Conservation (phyloP, 371 early-diverging fungal species). For the Mucor indicus region DNA sequence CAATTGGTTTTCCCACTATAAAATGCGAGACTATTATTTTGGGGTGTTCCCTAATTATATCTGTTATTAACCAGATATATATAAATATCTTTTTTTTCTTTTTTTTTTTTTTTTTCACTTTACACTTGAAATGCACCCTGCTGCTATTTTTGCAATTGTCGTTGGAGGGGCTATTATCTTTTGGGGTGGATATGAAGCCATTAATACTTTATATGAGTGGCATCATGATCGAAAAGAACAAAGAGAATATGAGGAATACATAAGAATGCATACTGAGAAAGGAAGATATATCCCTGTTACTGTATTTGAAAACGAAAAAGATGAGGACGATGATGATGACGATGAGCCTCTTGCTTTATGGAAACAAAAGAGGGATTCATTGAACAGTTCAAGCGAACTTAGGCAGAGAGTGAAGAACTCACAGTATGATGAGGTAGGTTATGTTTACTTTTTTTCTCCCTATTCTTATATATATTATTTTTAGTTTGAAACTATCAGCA, state of each 20-base stretch:
- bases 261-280: slow-evolving; percentile 24
- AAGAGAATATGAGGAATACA: slow-evolving; percentile 30
- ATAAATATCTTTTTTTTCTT: too few species aligned
- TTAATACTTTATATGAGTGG: slow-evolving; percentile 22
- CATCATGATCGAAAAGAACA: slow-evolving; percentile 23
- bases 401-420: neutral
- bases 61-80: too few species aligned
- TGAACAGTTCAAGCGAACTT: neutral
- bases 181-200: slow-evolving; percentile 29
- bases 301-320: slow-evolving; percentile 7
- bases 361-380: slow-evolving; percentile 4
- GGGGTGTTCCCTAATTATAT: too few species aligned
- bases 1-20: too few species aligned
- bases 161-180: slow-evolving; percentile 14
- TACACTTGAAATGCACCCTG: slow-evolving; percentile 40
- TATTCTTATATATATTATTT: too few species aligned
- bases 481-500: neutral
- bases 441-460: neutral
- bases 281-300: neutral
- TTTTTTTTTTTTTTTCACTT: too few species aligned
- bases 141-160: slow-evolving; percentile 15
- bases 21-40: too few species aligned
- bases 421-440: neutral
- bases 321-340: slow-evolving; percentile 18
- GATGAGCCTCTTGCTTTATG: slow-evolving; percentile 21